Conservation (phyloP, 2,329 filamentous ascomycete species). For the Myotisia sp. region DNA sequence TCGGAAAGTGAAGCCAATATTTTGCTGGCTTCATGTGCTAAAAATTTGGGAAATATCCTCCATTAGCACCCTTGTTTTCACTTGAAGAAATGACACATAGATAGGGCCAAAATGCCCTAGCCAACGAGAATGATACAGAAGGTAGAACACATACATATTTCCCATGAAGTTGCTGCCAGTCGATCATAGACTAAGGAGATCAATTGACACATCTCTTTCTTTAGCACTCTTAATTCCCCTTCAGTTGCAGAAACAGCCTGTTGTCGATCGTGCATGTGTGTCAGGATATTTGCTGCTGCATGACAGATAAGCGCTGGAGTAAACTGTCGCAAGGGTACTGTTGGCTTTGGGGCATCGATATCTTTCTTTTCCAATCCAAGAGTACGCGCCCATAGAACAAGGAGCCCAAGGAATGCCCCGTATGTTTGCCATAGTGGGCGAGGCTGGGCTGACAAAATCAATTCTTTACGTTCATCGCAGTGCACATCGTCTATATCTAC, state of each 20-base stretch:
- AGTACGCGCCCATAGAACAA: constrained; percentile 11
- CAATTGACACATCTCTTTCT: constrained; percentile 10
- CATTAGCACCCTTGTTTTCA: no score
- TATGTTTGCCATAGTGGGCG: constrained; percentile 12
- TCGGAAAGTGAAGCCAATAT: constrained; percentile 10
- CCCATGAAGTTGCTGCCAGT: constrained; percentile 10
- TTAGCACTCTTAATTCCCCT: constrained; percentile 9
- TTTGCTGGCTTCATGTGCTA: constrained; percentile 11
- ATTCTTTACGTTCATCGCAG: constrained; percentile 1
- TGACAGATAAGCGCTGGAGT: constrained; percentile 1
- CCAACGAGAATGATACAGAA: background rate
- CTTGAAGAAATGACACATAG: background rate
- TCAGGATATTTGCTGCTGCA: constrained; percentile 6
- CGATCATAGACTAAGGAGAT: constrained; percentile 9
- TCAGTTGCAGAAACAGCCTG: constrained; percentile 5
- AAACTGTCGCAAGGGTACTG: constrained; percentile 1
- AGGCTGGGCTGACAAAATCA: background rate
- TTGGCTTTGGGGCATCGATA: background rate
- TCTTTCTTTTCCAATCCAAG: constrained; percentile 10
- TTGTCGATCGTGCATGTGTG: constrained; percentile 12
- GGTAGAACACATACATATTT: constrained; percentile 11
- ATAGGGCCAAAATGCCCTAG: background rate
- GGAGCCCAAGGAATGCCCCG: constrained; percentile 11
- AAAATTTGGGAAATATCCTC: background rate
- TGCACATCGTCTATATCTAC: no score